Conservation (phyloP, 78 protist genomes). For the Dictyostelium purpureum region DNA sequence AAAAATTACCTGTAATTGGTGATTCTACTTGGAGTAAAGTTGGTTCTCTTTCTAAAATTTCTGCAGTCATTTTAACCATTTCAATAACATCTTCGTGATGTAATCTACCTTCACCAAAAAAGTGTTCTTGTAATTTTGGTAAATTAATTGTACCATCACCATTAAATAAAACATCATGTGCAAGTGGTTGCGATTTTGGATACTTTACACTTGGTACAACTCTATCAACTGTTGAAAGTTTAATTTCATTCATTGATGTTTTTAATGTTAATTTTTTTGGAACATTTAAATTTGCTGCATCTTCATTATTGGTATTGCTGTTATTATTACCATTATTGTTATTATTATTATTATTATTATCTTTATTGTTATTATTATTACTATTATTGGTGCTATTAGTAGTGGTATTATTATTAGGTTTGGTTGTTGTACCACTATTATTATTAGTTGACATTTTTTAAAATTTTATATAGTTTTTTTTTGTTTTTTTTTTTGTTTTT, state of each 20-base stretch:
- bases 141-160: conserved; percentile 56
- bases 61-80: conserved; percentile 68
- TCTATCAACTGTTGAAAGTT: conserved; percentile 38
- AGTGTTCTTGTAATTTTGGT: conserved; percentile 72
- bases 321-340: too few species aligned
- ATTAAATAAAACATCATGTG: conserved; percentile 51
- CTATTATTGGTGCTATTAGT: too few species aligned
- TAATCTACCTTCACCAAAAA: conserved; percentile 71
- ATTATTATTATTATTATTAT: too few species aligned
- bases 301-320: too few species aligned
- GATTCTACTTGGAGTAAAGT: conserved; percentile 59
- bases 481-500: too few species aligned
- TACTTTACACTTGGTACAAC: conserved; percentile 69
- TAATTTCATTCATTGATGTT: conserved; percentile 16
- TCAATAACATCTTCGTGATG: conserved; percentile 67
- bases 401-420: too few species aligned
- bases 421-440: too few species aligned
- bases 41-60: conserved; percentile 64
- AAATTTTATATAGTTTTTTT: too few species aligned
- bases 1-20: conserved; percentile 67
- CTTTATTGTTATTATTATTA: too few species aligned
- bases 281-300: too few species aligned
- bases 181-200: conserved; percentile 49
- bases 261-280: conserved; percentile 33
- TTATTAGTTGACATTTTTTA: too few species aligned